Base-by-base conservation (phyloP, 805 yeast genomes). In the Diddensiella caesifluorescens region DNA sequence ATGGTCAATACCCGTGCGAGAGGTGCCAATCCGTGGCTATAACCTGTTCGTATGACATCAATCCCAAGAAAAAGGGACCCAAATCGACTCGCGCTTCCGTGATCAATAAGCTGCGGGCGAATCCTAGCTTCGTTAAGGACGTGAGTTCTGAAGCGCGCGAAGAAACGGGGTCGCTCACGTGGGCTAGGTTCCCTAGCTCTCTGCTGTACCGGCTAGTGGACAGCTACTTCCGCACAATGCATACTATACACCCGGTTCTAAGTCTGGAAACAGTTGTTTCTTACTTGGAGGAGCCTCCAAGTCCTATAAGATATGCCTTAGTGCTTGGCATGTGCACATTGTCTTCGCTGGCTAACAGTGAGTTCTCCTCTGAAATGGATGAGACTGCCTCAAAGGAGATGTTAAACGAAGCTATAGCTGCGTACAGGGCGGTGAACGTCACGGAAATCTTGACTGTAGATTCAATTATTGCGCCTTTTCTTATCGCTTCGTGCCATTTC, bases 201-300 rank as follows among this genome's bases (percentile, higher is more conserved):
- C 12, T 45, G 23, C 34, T 45, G 37, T 26, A 32, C 18, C 15
- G 26, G 35, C 44, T 45, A 5, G 28, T 45, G 19, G n/a, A 19
- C 6, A 38, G 38, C 29, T 45, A 35, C 27, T 45, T 45, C 34
- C 27, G 25, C 23, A 27, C 18, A 16, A 20, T 38, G 15, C 46
- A 45, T 34, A 23, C 36, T 28, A 45, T 45, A 10, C 38, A 39
- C 16, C 46, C 45, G 21, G 40, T 45, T 5, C 46, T 45, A 36
- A 38, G 38, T n/a, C 23, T 22, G 35, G 30, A 38, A 3, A 27
- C n/a, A 25, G 44, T 45, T 2, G 12, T 42, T 7, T 37, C 21
- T 3, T 42, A 38, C 16, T 33, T 42, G 22, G 44, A 45, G 21
- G 33, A 34, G 13, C 40, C 46, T 6, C 38, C 38, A 7, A 38